phyloP scores from a whole-genome alignment of 306 rosid species.

The Vigna unguiculata region DNA sequence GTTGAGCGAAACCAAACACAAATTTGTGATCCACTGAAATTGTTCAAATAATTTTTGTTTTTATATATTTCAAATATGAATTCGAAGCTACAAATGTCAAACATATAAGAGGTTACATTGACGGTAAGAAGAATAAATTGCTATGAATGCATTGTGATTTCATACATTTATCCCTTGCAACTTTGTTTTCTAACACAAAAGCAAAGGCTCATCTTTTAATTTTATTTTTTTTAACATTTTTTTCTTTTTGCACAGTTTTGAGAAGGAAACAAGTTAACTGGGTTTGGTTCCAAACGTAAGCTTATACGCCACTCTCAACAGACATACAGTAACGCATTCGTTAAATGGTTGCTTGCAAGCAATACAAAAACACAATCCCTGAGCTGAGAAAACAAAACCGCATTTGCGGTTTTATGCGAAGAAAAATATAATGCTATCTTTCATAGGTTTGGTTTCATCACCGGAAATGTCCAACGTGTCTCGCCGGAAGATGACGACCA shows the following conservation, averaged over 20 bases:
- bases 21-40: no score
- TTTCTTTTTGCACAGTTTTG: neutral
- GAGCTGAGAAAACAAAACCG: neutral
- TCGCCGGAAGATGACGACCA: conserved; percentile 54
- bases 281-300: conserved; percentile 21
- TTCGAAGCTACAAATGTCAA: no score
- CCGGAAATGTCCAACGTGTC: conserved; percentile 58
- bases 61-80: no score
- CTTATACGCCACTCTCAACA: conserved; percentile 46
- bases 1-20: no score
- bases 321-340: neutral
- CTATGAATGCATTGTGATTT: no score
- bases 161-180: no score
- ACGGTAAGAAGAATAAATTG: no score
- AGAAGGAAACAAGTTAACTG: conserved; percentile 20
- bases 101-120: no score
- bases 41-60: no score
- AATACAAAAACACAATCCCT: neutral
- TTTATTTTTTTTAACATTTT: no score
- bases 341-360: conserved; percentile 43
- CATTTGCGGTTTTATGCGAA: neutral
- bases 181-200: no score
- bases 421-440: neutral
- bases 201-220: no score
- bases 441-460: neutral